Base-by-base conservation (phyloP, 2,329 filamentous ascomycete genomes). In the Cladosporium sphaerospermum region DNA sequence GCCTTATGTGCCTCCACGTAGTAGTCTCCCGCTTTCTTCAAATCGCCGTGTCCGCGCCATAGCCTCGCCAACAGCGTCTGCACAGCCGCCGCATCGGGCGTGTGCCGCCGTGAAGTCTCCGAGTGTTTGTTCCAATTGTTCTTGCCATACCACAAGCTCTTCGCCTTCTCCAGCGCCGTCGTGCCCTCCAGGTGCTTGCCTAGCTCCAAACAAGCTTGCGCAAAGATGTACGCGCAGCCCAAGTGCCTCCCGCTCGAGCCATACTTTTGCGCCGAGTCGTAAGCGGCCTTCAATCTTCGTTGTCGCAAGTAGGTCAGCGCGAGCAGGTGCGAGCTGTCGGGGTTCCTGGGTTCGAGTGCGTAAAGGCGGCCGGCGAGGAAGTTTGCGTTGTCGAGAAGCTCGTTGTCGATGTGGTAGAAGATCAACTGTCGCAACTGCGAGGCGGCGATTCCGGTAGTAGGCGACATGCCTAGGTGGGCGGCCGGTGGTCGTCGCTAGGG, bases 201-300 rank as follows among this genome's bases (percentile, higher is more conserved):
- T 54, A 97, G 73, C 42, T 82, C 82, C 56, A 96, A 73, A 65
- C 89, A 97, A 37, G 90, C 83, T 66, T 96, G 90, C 49, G 92
- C 92, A 74, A 91, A 96, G 43, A 96, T 80, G 73, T 92, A 97
- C 14, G 88, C 83, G 71, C 92, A 96, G 31, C 91, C 91, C 23
- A 96, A 67, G 71, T 97, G 88, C 32, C 79, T 75, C 18, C 87
- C 88, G 57, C 85, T 82, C 48, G 81, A 81, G 36, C 83, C 88
- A 50, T 83, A 77, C 44, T 81, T 78, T 65, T 89, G 88, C 68
- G 86, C 86, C 61, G 83, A 80, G 64, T 97, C 91, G 69, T 88
- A 92, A 9, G 93, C 91, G 10, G 90, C 88, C 65, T 89, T 89
- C 65, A 84, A 80, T 67, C 95, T 87, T 32, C 89, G 88, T 43